These are phyloP conservation scores for Beauveria caledonica DNA, from an alignment of 2,329 filamentous ascomycete species.

Conservation along the genomic window DNA sequence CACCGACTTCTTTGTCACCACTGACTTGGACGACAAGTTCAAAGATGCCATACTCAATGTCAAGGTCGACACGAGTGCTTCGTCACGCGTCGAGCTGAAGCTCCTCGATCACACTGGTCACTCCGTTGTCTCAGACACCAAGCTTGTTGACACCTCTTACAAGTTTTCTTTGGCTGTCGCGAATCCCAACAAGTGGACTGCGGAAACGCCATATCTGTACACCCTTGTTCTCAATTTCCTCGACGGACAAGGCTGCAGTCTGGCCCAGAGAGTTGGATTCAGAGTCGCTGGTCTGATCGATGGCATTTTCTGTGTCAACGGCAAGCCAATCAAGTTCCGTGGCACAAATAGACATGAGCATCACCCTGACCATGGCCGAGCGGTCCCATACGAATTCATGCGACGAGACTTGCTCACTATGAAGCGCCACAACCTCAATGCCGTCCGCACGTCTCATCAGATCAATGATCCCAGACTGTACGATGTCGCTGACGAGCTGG, in stretches of 20 bases:
- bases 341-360: constrained; percentile 67
- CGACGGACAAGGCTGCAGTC: constrained; percentile 21
- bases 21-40: constrained; percentile 47
- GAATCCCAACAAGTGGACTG: constrained; percentile 57
- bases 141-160: constrained; percentile 27
- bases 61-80: constrained; percentile 34
- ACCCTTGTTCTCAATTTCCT: constrained; percentile 33
- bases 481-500: constrained; percentile 54
- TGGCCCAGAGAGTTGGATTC: constrained; percentile 54
- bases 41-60: constrained; percentile 43
- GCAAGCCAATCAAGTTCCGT: constrained; percentile 53
- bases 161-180: constrained; percentile 34
- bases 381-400: constrained; percentile 54
- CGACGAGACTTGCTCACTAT: constrained; percentile 54
- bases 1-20: constrained; percentile 48
- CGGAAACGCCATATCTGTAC: constrained; percentile 58
- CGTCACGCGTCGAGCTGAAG: constrained; percentile 23
- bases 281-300: constrained; percentile 52
- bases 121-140: constrained; percentile 19
- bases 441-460: constrained; percentile 60
- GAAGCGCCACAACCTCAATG: constrained; percentile 64
- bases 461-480: constrained; percentile 53
- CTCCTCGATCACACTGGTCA: constrained; percentile 28
- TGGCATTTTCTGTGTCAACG: constrained; percentile 57
- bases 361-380: constrained; percentile 52